These are phyloP conservation scores for Ustulina deusta DNA, from an alignment of 2,329 filamentous ascomycete genomes.

Conservation along the genomic window DNA sequence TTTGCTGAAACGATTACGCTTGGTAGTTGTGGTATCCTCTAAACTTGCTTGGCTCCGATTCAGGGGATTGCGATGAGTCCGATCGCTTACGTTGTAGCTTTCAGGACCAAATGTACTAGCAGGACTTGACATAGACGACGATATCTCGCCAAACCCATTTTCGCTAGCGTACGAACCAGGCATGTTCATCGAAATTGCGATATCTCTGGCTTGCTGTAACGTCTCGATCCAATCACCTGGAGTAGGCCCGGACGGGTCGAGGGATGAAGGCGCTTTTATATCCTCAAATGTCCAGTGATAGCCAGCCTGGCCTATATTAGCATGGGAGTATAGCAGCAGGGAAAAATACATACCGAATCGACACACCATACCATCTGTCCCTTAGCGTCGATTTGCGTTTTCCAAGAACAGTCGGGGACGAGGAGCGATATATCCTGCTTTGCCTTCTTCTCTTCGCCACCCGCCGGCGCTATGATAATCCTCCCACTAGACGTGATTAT, in stretches of 20 bases:
- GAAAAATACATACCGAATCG: conserved; percentile 80
- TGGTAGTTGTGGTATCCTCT: conserved; percentile 63
- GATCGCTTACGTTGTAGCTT: conserved; percentile 62
- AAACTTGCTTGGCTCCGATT: conserved; percentile 69
- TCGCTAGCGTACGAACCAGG: conserved; percentile 75
- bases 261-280: conserved; percentile 72
- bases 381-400: conserved; percentile 84
- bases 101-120: conserved; percentile 76
- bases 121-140: conserved; percentile 80
- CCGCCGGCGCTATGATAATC: conserved; percentile 88
- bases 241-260: conserved; percentile 71
- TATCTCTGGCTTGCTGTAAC: conserved; percentile 85
- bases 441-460: conserved; percentile 94
- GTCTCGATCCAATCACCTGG: conserved; percentile 94
- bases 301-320: conserved; percentile 71
- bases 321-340: conserved; percentile 31
- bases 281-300: conserved; percentile 96
- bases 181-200: conserved; percentile 80
- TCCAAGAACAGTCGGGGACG: conserved; percentile 80
- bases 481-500: conserved; percentile 94
- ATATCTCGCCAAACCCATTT: conserved; percentile 74
- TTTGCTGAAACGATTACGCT: conserved; percentile 83
- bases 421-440: conserved; percentile 93
- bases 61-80: conserved; percentile 67
- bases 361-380: conserved; percentile 90